A percentile compares a stretch with the other conserved stretches of the same genome.
Evolutionary conservation across 306 rosid species (phyloP).

Genomic region (Rubus parviflorus): DNA sequence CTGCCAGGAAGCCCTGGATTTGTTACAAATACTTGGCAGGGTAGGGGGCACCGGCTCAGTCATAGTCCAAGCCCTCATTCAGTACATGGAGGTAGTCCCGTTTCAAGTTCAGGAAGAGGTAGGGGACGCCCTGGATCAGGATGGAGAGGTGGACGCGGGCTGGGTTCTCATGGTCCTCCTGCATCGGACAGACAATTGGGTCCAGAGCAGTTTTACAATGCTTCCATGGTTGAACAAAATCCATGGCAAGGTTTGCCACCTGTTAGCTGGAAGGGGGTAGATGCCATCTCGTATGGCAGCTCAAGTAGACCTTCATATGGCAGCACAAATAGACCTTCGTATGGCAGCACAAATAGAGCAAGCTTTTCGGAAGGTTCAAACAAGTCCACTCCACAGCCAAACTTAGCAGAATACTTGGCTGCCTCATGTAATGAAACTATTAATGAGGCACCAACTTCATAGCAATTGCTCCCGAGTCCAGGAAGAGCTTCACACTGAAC

Average conservation of each 20-base stretch:
- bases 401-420: conserved; percentile 88
- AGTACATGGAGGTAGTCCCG: conserved; percentile 36
- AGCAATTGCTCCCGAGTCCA: neutral
- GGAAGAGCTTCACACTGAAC: neutral
- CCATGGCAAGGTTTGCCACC: conserved; percentile 59
- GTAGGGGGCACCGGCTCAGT: conserved; percentile 34
- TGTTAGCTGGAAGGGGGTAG: too few relatives aligned
- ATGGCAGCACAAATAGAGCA: conserved; percentile 28
- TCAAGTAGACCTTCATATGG: too few relatives aligned
- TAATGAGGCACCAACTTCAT: too few relatives aligned
- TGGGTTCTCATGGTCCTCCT: conserved; percentile 40
- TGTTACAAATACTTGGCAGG: conserved; percentile 34
- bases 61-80: conserved; percentile 46
- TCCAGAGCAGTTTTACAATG: conserved; percentile 43
- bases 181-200: neutral
- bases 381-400: conserved; percentile 58
- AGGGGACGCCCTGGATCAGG: conserved; percentile 48
- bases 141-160: conserved; percentile 49
- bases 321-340: too few relatives aligned
- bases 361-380: conserved; percentile 37
- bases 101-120: conserved; percentile 53
- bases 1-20: conserved; percentile 10
- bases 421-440: conserved; percentile 40
- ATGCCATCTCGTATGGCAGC: too few relatives aligned
- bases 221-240: conserved; percentile 87